phyloP scores from a whole-genome alignment of 257 asterid species.

The Gentiana straminea region DNA sequence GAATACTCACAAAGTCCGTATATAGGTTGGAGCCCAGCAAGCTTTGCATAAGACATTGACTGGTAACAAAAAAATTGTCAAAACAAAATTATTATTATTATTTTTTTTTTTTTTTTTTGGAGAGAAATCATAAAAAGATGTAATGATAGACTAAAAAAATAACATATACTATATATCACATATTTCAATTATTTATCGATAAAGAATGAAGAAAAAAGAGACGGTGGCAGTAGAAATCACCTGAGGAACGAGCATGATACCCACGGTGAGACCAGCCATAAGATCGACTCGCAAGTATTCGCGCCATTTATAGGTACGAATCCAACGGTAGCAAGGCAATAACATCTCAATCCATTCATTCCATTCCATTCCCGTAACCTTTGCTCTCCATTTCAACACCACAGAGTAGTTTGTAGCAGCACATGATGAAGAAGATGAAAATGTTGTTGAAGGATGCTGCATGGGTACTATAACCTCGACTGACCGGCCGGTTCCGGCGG shows the following conservation, averaged over 20 bases:
- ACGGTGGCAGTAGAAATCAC: conserved; percentile 16
- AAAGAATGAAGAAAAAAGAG: too few species aligned
- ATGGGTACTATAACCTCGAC: conserved; percentile 51
- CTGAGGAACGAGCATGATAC: conserved; percentile 99
- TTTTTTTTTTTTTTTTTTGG: too few species aligned
- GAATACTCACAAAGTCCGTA: conserved; percentile 91
- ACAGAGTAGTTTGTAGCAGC: conserved; percentile 6
- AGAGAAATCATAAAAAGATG: too few species aligned
- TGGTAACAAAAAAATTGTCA: conserved; percentile 15
- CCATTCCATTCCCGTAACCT: conserved; percentile 47
- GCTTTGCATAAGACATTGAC: conserved; percentile 99
- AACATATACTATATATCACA: too few species aligned
- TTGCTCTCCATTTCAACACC: conserved; percentile 46
- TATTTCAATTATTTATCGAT: too few species aligned
- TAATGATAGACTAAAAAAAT: background rate
- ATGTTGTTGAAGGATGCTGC: conserved; percentile 51
- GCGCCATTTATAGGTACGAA: conserved; percentile 68
- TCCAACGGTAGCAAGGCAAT: conserved; percentile 91
- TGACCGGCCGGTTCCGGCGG: conserved; percentile 24
- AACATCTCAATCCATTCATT: conserved; percentile 69
- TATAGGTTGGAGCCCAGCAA: conserved; percentile 93
- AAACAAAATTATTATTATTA: conserved; percentile 3
- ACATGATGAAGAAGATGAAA: conserved; percentile 12
- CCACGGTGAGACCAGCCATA: conserved; percentile 90
- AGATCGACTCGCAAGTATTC: conserved; percentile 81